Conservation (phyloP, 805 yeast genomes). For the Debaryomyces tyrocola region DNA sequence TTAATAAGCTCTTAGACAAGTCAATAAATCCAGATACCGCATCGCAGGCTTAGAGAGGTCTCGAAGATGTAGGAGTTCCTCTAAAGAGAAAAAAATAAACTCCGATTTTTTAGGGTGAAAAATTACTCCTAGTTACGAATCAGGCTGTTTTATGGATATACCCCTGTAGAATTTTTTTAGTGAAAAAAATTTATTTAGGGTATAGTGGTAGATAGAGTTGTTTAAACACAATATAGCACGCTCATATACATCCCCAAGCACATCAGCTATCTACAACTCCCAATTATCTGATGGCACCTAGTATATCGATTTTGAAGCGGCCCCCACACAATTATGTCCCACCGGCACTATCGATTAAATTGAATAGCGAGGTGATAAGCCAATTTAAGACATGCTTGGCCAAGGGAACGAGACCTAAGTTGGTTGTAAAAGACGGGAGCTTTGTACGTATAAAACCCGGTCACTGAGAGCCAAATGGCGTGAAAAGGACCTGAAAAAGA, state of each 20-base stretch:
- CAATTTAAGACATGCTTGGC: conserved; percentile 20
- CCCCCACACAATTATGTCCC: conserved; percentile 10
- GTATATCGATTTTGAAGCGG: neutral
- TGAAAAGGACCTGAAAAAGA: neutral
- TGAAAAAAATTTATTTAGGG: too few species aligned
- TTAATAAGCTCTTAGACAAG: too few species aligned
- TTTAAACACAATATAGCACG: too few species aligned
- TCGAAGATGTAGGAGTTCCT: too few species aligned
- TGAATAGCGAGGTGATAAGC: conserved; percentile 26
- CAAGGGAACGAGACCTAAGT: conserved; percentile 22
- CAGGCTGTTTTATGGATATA: too few species aligned
- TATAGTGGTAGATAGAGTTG: too few species aligned
- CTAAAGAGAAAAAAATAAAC: neutral
- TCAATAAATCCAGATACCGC: too few species aligned
- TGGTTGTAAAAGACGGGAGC: conserved; percentile 37
- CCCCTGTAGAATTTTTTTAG: too few species aligned
- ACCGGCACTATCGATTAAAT: conserved; percentile 26
- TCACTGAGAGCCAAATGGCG: neutral
- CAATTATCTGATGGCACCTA: neutral
- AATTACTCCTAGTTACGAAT: neutral
- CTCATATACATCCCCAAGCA: too few species aligned
- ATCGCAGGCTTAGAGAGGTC: too few species aligned
- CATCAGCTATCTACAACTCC: too few species aligned
- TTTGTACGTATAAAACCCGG: conserved; percentile 25
- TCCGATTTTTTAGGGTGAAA: neutral